Percentiles rank a stretch among this genome's conserved stretches.
Evolutionary conservation across 139 green algal species (phyloP).

Genomic region (Closterium sp.): DNA sequence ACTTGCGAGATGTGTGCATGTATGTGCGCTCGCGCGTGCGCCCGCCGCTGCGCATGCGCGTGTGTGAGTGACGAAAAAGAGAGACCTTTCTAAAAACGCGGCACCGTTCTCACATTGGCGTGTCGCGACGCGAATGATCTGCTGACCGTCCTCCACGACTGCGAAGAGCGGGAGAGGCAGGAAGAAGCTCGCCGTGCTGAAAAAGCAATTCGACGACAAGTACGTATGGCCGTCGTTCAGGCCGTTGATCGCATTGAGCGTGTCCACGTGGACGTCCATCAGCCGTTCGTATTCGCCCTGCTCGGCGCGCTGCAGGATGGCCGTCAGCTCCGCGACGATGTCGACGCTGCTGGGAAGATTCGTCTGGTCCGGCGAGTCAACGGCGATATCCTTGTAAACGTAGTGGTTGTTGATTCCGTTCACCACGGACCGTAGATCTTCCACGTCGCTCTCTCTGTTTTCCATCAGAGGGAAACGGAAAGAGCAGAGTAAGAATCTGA

Average conservation of each 20-base stretch:
- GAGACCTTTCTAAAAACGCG: too few species aligned
- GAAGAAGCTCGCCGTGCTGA: neutral
- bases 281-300: neutral
- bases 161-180: neutral
- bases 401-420: neutral
- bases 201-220: neutral
- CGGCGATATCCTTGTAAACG: neutral
- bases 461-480: too few species aligned
- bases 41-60: neutral
- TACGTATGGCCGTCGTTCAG: neutral
- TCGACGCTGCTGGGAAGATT: neutral
- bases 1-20: too few species aligned
- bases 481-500: too few species aligned
- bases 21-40: too few species aligned
- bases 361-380: neutral
- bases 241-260: neutral
- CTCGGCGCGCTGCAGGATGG: neutral
- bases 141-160: neutral
- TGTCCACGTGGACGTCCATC: neutral
- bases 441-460: neutral
- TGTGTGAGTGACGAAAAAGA: too few species aligned
- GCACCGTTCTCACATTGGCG: neutral
- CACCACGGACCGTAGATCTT: neutral
- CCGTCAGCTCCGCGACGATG: neutral
- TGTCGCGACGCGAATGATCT: neutral